phyloP scores from a whole-genome alignment of 2,329 filamentous ascomycete species.

The Xylariaceae sp. region DNA sequence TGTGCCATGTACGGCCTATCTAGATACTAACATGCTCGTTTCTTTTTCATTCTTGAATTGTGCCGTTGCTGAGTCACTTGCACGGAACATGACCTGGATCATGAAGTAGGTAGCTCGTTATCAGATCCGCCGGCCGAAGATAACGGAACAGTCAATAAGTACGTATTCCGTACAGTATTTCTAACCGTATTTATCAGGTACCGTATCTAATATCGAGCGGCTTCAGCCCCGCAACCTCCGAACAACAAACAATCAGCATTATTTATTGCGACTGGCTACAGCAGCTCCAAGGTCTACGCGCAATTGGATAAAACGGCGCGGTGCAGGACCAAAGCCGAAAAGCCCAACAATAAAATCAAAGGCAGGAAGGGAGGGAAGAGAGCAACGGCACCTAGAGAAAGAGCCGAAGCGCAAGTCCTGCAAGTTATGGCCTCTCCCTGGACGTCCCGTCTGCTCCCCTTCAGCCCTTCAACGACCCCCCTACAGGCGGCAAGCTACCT shows the following conservation, averaged over 20 bases:
- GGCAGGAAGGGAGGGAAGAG: neutral
- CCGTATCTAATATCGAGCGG: neutral
- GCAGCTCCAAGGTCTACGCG: no score
- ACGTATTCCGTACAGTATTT: no score
- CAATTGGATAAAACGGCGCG: no score
- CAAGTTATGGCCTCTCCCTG: constrained; percentile 15
- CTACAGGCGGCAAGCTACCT: constrained; percentile 70
- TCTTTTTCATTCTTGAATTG: no score
- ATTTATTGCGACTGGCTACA: neutral
- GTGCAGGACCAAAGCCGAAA: neutral
- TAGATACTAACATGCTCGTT: no score
- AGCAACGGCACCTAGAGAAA: neutral
- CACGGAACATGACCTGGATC: no score
- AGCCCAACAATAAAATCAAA: neutral
- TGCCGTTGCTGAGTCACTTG: no score
- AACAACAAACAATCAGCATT: neutral
- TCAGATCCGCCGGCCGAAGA: no score
- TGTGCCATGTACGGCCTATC: no score
- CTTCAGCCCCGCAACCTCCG: neutral
- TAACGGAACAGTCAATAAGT: no score
- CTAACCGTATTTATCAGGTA: no score
- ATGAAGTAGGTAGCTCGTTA: no score
- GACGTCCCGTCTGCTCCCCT: constrained; percentile 47
- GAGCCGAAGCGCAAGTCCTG: neutral
- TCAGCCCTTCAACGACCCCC: constrained; percentile 56